Conservation (phyloP, 139 green algal genomes). For the Chlorella sp. region DNA sequence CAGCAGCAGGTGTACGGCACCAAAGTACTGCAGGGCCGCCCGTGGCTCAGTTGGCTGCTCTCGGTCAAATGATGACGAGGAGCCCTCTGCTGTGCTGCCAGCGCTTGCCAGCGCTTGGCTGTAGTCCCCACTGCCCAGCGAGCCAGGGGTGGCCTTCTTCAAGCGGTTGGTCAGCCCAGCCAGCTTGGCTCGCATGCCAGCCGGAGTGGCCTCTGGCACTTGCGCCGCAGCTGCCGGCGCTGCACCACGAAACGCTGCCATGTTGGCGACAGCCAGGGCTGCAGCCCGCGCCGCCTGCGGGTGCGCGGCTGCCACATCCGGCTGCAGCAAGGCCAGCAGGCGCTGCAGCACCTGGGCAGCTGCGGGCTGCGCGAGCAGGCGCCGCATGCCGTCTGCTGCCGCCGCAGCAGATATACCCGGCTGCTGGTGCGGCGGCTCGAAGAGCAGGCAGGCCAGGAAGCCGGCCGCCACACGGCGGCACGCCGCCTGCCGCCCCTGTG, state of each 20-base stretch:
- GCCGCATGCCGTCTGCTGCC: not conserved
- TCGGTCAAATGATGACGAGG: not conserved
- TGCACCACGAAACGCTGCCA: not conserved
- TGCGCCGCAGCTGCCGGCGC: not conserved
- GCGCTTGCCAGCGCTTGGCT: too few species aligned
- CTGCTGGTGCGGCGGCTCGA: not conserved
- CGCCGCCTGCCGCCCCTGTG: not conserved
- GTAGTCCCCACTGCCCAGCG: too few species aligned
- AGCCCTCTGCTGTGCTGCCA: not conserved
- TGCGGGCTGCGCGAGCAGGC: not conserved
- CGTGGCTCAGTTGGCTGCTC: conserved; percentile 2
- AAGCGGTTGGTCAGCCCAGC: not conserved
- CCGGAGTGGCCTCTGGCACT: not conserved
- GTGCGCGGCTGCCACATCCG: not conserved
- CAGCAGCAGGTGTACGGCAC: not conserved
- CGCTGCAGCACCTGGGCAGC: not conserved
- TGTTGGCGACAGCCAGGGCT: conserved; percentile 13
- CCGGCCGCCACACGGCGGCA: not conserved
- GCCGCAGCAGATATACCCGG: not conserved
- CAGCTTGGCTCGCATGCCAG: not conserved
- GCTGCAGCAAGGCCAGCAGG: not conserved
- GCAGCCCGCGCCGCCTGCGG: not conserved
- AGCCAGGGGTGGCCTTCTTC: too few species aligned
- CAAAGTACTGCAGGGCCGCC: not conserved
- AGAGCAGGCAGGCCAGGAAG: conserved; percentile 18